These are phyloP conservation scores for Hypoxylon lienhwacheense DNA, from an alignment of 495 filamentous ascomycete species.

Conservation along the genomic window DNA sequence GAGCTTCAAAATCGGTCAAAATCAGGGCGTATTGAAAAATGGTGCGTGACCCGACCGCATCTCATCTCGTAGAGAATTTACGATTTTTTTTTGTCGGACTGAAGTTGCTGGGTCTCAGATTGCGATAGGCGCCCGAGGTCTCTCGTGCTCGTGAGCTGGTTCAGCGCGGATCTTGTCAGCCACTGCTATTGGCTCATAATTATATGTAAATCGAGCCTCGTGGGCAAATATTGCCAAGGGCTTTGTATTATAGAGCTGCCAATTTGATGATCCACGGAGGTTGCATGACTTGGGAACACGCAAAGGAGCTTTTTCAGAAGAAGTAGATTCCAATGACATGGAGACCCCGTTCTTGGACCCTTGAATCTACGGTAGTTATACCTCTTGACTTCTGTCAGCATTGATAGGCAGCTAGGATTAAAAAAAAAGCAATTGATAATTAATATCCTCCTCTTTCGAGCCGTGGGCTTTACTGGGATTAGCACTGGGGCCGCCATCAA, in stretches of 20 bases:
- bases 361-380: conserved; percentile 8
- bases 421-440: conserved; percentile 28
- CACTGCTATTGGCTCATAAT: conserved; percentile 18
- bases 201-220: conserved; percentile 31
- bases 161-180: conserved; percentile 22
- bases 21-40: conserved; percentile 14
- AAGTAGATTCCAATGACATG: conserved; percentile 13
- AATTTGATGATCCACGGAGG: conserved; percentile 29
- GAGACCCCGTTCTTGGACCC: conserved; percentile 15
- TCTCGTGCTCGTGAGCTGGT: conserved; percentile 22
- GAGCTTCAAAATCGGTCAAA: conserved; percentile 13
- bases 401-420: conserved; percentile 12
- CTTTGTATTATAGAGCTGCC: conserved; percentile 38
- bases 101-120: conserved; percentile 28
- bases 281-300: conserved; percentile 34
- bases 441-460: conserved; percentile 18
- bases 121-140: conserved; percentile 29
- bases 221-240: conserved; percentile 39
- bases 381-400: conserved; percentile 11
- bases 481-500: conserved; percentile 22
- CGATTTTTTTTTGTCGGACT: conserved; percentile 18
- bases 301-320: conserved; percentile 12
- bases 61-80: conserved; percentile 12
- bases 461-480: conserved; percentile 31
- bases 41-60: conserved; percentile 35